Evolutionary conservation across 192 early-diverging fungal species (phyloP).

Genomic region (Podila epicladia): DNA sequence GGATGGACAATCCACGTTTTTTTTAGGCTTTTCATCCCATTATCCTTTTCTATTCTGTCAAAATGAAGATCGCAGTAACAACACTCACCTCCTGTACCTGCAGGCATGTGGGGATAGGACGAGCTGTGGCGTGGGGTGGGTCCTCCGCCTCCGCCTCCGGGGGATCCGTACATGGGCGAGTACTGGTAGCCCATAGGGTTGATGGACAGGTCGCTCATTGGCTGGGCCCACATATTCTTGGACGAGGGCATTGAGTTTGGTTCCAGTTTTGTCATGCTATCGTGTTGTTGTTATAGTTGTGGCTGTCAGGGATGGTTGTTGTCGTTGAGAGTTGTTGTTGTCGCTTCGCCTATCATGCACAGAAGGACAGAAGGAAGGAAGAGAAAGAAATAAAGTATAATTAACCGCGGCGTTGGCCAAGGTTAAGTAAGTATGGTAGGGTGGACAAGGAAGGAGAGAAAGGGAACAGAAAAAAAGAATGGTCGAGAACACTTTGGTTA

Average conservation of each 20-base stretch:
- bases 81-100: neutral
- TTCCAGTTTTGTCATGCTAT: constrained; percentile 47
- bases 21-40: no score
- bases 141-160: neutral
- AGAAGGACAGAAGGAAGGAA: neutral
- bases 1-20: no score
- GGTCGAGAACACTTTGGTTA: neutral
- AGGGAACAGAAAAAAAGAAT: constrained; percentile 7
- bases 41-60: no score
- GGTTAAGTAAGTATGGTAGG: neutral
- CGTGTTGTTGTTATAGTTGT: neutral
- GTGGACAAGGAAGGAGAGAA: neutral
- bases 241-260: constrained; percentile 36
- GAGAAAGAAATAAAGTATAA: constrained; percentile 1
- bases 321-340: neutral
- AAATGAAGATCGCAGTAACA: no score
- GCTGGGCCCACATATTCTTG: constrained; percentile 41
- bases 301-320: neutral
- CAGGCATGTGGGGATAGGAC: neutral
- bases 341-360: constrained; percentile 1
- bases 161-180: neutral
- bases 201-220: constrained; percentile 23
- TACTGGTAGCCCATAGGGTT: constrained; percentile 32
- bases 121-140: neutral
- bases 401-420: neutral